A percentile compares a stretch with the other conserved stretches of the same genome.
phyloP scores from a whole-genome alignment of 2,329 filamentous ascomycete genomes.

The Aureobasidium melanogenum region DNA sequence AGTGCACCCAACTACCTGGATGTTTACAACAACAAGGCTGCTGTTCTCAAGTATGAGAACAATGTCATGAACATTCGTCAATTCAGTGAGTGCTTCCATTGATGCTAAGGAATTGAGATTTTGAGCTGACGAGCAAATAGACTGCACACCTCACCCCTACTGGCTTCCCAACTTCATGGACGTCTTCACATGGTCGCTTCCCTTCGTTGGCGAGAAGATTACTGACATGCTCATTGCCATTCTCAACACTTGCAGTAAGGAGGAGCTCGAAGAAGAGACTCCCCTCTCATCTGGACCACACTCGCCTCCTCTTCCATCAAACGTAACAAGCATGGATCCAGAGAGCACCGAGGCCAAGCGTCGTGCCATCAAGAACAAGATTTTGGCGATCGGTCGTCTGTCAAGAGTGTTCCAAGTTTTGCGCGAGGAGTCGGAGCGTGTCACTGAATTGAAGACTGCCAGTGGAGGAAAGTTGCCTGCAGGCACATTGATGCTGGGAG shows the following conservation, averaged over 20 bases:
- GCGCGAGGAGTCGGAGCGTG: constrained; percentile 91
- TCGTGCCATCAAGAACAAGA: constrained; percentile 99
- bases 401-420: constrained; percentile 98
- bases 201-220: constrained; percentile 96
- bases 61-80: constrained; percentile 99
- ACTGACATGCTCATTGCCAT: constrained; percentile 99
- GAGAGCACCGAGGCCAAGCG: constrained; percentile 91
- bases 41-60: constrained; percentile 98
- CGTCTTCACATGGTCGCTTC: constrained; percentile 99
- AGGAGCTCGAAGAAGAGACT: constrained; percentile 83
- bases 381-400: constrained; percentile 89
- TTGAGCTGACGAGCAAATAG: constrained; percentile 16
- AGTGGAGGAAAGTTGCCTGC: constrained; percentile 86
- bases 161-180: constrained; percentile 99
- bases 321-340: constrained; percentile 49
- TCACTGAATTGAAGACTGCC: constrained; percentile 96
- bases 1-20: constrained; percentile 98
- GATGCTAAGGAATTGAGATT: background rate
- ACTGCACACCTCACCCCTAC: constrained; percentile 98
- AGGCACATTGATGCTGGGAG: constrained; percentile 94
- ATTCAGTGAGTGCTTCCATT: constrained; percentile 54
- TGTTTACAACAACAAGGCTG: constrained; percentile 99
- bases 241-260: constrained; percentile 97
- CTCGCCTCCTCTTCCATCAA: constrained; percentile 59
- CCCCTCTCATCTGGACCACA: constrained; percentile 57